These are phyloP conservation scores for Paraurostyla sp. DNA, from an alignment of 73 alveolate species.

Conservation along the genomic window DNA sequence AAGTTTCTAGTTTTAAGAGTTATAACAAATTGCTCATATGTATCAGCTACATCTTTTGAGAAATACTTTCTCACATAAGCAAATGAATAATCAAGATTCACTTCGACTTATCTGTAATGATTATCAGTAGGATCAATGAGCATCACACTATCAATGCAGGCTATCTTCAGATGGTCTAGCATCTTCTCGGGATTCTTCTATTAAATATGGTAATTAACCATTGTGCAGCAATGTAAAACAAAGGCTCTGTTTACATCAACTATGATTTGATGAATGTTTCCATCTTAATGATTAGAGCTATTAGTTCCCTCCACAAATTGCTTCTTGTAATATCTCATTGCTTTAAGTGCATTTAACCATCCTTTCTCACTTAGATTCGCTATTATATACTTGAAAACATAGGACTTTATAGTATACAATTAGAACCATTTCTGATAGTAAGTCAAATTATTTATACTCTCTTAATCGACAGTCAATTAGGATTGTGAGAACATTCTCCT, in stretches of 20 bases:
- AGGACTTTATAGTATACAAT: background rate
- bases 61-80: background rate
- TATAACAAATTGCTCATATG: background rate
- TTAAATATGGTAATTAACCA: background rate
- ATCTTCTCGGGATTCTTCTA: background rate
- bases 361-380: slow-evolving; percentile 17
- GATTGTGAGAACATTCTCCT: background rate
- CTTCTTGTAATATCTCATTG: background rate
- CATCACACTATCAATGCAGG: background rate
- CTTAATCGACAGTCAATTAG: background rate
- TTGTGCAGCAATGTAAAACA: slow-evolving; percentile 30
- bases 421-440: background rate
- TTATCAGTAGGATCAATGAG: background rate
- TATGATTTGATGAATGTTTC: background rate
- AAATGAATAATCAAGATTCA: background rate
- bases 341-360: slow-evolving; percentile 33
- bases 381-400: background rate
- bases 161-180: background rate
- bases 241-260: slow-evolving; percentile 44
- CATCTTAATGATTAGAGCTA: background rate
- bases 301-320: background rate
- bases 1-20: background rate
- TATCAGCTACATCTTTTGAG: background rate
- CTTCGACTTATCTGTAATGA: background rate
- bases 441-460: background rate